Conservation (phyloP, 1,284 basidiomycete genomes). For the Megacollybia platyphylla region DNA sequence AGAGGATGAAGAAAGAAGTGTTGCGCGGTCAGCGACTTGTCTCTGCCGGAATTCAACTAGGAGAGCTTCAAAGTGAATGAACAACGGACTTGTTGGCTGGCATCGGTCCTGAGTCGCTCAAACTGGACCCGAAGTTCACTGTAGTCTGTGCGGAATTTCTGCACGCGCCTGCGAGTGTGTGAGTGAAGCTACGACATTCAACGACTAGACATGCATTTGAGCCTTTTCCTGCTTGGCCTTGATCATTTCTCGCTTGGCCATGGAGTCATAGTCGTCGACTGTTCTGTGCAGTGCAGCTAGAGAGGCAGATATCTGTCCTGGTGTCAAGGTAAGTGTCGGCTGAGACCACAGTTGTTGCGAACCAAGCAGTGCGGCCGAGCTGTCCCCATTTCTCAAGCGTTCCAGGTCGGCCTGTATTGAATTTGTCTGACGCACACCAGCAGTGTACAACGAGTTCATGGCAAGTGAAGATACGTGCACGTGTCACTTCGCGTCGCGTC, state of each 20-base stretch:
- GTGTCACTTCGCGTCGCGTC: neutral
- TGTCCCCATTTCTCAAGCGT: constrained; percentile 67
- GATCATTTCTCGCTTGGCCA: constrained; percentile 90
- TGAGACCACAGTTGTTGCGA: constrained; percentile 15
- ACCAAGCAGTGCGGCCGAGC: constrained; percentile 75
- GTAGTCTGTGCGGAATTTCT: constrained; percentile 73
- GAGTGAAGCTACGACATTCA: constrained; percentile 2
- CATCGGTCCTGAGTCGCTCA: constrained; percentile 52
- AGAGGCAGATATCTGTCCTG: constrained; percentile 92
- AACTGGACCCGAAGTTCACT: constrained; percentile 60
- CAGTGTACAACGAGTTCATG: constrained; percentile 93
- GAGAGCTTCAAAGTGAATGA: neutral
- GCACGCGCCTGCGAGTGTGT: constrained; percentile 48
- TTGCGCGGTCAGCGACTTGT: constrained; percentile 41
- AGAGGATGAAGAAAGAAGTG: constrained; percentile 40
- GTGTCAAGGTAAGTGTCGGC: constrained; percentile 7
- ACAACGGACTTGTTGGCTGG: constrained; percentile 25
- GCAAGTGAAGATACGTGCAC: constrained; percentile 6
- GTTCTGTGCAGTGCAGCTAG: constrained; percentile 86
- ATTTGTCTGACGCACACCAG: constrained; percentile 83
- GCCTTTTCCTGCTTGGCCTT: constrained; percentile 93
- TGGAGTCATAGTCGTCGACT: constrained; percentile 91
- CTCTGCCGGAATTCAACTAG: constrained; percentile 24
- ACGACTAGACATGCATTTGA: constrained; percentile 48
- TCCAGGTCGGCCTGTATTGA: constrained; percentile 83